Evolutionary conservation across 2,329 filamentous ascomycete species (phyloP).

Genomic region (Cordyceps javanica): DNA sequence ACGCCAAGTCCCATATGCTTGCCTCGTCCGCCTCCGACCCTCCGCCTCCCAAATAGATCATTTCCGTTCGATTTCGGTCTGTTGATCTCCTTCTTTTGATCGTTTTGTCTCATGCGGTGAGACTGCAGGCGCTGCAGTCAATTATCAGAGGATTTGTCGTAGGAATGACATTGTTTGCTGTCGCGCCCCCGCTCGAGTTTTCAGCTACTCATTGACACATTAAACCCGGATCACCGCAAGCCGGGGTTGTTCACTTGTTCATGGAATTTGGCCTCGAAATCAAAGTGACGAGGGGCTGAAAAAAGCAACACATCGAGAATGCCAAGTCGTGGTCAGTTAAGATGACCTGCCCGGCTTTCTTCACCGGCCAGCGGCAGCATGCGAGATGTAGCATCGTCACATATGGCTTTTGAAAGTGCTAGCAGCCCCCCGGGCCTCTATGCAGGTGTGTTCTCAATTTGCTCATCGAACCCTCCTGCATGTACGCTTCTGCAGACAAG

Average conservation of each 20-base stretch:
- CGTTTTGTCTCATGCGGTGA: background rate
- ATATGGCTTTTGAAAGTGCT: background rate
- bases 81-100: background rate
- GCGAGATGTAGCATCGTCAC: background rate
- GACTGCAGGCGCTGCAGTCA: background rate
- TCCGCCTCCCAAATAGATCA: constrained; percentile 2
- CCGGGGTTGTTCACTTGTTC: background rate
- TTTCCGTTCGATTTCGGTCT: background rate
- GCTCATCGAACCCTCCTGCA: background rate
- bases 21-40: background rate
- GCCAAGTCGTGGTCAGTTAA: background rate
- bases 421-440: background rate
- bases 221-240: background rate
- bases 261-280: too few species aligned
- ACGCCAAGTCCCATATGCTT: background rate
- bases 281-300: too few species aligned
- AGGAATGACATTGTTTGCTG: background rate
- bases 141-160: background rate
- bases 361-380: constrained; percentile 1
- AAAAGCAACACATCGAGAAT: background rate
- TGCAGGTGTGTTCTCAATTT: background rate
- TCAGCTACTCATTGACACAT: background rate
- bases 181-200: background rate
- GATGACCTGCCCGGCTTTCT: background rate
- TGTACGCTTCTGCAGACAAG: background rate